A percentile compares a stretch with the other conserved stretches of the same genome.
Evolutionary conservation across 768 basidiomycete genomes (phyloP).

Genomic region (Lactifluus hygrophoroides): DNA sequence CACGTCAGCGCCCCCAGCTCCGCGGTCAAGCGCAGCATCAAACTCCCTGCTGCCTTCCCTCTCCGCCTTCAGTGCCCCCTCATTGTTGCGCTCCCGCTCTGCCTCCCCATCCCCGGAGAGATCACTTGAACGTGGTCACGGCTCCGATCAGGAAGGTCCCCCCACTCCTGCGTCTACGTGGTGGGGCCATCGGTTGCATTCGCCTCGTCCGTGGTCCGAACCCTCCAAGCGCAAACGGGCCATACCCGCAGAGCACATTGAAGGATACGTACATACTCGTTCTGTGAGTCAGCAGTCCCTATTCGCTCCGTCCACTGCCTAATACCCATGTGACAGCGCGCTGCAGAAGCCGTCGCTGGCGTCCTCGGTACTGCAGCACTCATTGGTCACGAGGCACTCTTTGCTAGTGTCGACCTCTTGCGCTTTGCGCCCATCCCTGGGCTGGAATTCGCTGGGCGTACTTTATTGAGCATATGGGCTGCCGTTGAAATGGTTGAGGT

Average conservation of each 20-base stretch:
- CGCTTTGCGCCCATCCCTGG: slow-evolving; percentile 50
- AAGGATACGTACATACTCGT: slow-evolving; percentile 25
- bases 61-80: neutral
- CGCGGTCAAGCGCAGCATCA: neutral
- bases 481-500: slow-evolving; percentile 54
- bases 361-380: slow-evolving; percentile 36
- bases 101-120: neutral
- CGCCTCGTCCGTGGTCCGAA: slow-evolving; percentile 25
- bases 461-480: slow-evolving; percentile 57
- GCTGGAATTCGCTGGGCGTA: slow-evolving; percentile 41
- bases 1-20: slow-evolving; percentile 3
- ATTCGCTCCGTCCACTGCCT: neutral
- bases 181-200: slow-evolving; percentile 21
- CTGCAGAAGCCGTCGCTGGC: slow-evolving; percentile 24
- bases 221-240: slow-evolving; percentile 20
- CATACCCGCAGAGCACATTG: slow-evolving; percentile 25
- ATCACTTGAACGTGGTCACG: slow-evolving; percentile 9
- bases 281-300: slow-evolving; percentile 17
- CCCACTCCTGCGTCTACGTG: slow-evolving; percentile 18
- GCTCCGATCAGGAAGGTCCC: slow-evolving; percentile 1
- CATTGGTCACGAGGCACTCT: slow-evolving; percentile 39
- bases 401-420: slow-evolving; percentile 35
- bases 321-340: slow-evolving; percentile 21
- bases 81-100: slow-evolving; percentile 14
- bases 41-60: slow-evolving; percentile 14